Evolutionary conservation across 305 asterid genomes (phyloP), one percentile per base, ranked within the genome.

Genomic region (Nicotiana rustica): DNA sequence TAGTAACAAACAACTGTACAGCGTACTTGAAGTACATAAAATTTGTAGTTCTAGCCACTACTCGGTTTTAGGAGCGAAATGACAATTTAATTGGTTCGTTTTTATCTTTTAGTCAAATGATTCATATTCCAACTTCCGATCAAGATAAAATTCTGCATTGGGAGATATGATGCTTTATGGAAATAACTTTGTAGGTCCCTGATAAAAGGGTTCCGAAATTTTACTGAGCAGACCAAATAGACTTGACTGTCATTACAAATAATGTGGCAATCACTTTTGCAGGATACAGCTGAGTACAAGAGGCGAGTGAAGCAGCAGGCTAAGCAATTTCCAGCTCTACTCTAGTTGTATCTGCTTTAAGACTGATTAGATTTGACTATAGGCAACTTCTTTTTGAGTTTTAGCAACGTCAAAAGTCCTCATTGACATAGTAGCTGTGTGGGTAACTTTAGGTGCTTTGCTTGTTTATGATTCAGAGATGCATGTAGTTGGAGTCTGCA

Each of bases 251-350:
- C 70, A 14, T 41, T 41, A 65, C 29, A 76, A 64, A 81, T 47
- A 66, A 10, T 64, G 14, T 38, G 82, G 59, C 31, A 14, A 55
- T 79, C 14, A 64, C 68, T 70, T 79, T 80, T 86, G 77, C 85
- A 88, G 91, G 88, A 88, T 31, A 69, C 70, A 21, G 71, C 25
- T 31, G 91, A 83, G 70, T 86, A 86, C 85, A 83, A 75, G 85
- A 88, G 61, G 84, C 87, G 82, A 88, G 91, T 88, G 79, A 78
- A 81, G 77, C 88, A 85, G 86, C 89, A 88, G 80, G 86, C 86
- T 66, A 88, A 85, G 86, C 89, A 47, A 69, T 86, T 83, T 82
- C 89, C 89, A 15, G 60, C 83, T 25, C 82, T 81, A 25, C 78
- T 86, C 57, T 88, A 80, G 36, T 65, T 66, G n/a, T 66, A 25